These are phyloP conservation scores for Chaetomiaceae sp. DNA, from an alignment of 2,329 filamentous ascomycete genomes.

Conservation along the genomic window DNA sequence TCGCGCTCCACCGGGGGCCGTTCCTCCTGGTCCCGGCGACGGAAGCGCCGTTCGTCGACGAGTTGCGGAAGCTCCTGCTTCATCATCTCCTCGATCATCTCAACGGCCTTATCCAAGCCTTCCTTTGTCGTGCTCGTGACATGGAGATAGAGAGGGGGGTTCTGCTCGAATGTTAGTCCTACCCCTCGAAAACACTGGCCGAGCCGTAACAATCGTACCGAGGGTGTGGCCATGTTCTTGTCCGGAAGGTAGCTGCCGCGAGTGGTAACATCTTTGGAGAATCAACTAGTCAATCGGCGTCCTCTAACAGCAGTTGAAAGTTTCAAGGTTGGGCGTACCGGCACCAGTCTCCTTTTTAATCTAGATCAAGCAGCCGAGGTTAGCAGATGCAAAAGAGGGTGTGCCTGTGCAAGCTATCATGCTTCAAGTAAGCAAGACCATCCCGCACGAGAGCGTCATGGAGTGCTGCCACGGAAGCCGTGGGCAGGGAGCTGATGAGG, in stretches of 20 bases:
- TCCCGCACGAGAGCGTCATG: conserved; percentile 41
- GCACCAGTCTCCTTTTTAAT: conserved; percentile 99
- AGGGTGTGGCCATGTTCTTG: conserved; percentile 91
- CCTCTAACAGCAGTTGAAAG: conserved; percentile 42
- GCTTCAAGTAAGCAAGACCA: conserved; percentile 65
- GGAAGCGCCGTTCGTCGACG: conserved; percentile 63
- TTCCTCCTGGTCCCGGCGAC: conserved; percentile 55
- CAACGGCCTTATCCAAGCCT: conserved; percentile 82
- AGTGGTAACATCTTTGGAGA: conserved; percentile 90
- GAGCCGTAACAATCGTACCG: conserved; percentile 55
- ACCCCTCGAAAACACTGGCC: not conserved
- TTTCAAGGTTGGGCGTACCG: conserved; percentile 71
- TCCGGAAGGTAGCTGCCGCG: conserved; percentile 95
- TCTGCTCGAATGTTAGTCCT: conserved; percentile 45
- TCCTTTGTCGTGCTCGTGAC: conserved; percentile 88
- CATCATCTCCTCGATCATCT: conserved; percentile 90
- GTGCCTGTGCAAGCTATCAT: conserved; percentile 56
- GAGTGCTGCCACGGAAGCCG: conserved; percentile 30
- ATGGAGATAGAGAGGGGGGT: conserved; percentile 89
- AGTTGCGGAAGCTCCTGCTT: conserved; percentile 92
- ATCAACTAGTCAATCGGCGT: conserved; percentile 55
- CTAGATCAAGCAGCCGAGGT: conserved; percentile 86
- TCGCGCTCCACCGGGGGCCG: conserved; percentile 67
- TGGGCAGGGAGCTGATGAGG: conserved; percentile 35
- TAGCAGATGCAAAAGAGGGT: conserved; percentile 85